Conservation (phyloP, 805 yeast species). For the Priceomyces medius region DNA sequence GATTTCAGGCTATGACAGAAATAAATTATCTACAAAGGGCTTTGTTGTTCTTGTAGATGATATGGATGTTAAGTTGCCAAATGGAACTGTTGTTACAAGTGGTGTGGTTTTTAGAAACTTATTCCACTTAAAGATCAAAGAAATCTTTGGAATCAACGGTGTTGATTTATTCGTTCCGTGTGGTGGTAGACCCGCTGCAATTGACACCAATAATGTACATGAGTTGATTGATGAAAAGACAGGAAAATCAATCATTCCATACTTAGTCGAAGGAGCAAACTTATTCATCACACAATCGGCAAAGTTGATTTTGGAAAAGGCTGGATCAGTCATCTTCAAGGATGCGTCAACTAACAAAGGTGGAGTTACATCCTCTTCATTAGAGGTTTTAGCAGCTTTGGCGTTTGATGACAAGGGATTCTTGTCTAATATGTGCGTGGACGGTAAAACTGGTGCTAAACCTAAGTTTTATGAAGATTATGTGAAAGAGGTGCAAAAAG, state of each 20-base stretch:
- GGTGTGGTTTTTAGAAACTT: conserved; percentile 90
- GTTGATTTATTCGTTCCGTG: conserved; percentile 93
- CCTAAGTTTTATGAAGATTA: conserved; percentile 81
- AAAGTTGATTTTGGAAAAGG: conserved; percentile 77
- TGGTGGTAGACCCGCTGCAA: conserved; percentile 98
- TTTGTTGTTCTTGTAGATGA: conserved; percentile 86
- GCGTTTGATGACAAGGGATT: conserved; percentile 86
- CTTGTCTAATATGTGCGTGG: conserved; percentile 74
- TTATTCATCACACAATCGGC: conserved; percentile 94
- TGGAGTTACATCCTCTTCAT: conserved; percentile 95
- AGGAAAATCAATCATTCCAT: conserved; percentile 76
- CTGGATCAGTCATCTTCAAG: conserved; percentile 85
- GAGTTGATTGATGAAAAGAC: conserved; percentile 69
- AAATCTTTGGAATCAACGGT: conserved; percentile 55
- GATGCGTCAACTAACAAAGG: conserved; percentile 98
- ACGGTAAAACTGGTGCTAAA: conserved; percentile 46
- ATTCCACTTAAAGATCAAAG: conserved; percentile 75
- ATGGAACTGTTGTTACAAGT: conserved; percentile 69
- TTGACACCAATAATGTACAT: conserved; percentile 80
- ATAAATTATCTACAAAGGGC: conserved; percentile 71
- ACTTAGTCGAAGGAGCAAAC: conserved; percentile 96
- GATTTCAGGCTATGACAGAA: conserved; percentile 65
- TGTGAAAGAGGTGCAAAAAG: conserved; percentile 78
- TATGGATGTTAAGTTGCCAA: conserved; percentile 71
- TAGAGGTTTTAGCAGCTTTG: conserved; percentile 92